Evolutionary conservation across 257 asterid genomes (phyloP).

Genomic region (Hygrophila difformis): DNA sequence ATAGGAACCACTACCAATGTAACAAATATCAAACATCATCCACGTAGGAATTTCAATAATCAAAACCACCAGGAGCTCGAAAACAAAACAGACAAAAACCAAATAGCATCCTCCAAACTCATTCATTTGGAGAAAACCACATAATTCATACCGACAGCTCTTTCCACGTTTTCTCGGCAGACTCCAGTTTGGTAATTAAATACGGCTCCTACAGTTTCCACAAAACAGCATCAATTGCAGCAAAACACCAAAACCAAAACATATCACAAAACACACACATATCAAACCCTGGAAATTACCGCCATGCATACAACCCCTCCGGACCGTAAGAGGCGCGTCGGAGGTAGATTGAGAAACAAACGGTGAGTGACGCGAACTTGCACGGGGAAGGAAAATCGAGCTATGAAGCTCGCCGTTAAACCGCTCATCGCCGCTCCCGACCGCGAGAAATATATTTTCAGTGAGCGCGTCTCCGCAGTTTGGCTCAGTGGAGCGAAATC

Average conservation of each 20-base stretch:
- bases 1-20: no score
- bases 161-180: slow-evolving; percentile 93
- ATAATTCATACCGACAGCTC: slow-evolving; percentile 69
- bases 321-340: slow-evolving; percentile 18
- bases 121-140: not conserved
- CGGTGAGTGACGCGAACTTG: slow-evolving; percentile 17
- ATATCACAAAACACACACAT: not conserved
- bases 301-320: slow-evolving; percentile 77
- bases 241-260: not conserved
- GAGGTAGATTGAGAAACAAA: slow-evolving; percentile 22
- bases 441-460: no score
- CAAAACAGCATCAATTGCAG: slow-evolving; percentile 15
- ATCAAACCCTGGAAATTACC: slow-evolving; percentile 29
- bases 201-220: slow-evolving; percentile 71
- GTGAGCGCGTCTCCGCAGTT: no score
- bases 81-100: slow-evolving; percentile 1
- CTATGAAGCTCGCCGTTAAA: slow-evolving; percentile 40
- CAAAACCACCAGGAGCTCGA: not conserved
- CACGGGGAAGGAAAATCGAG: slow-evolving; percentile 33
- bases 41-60: not conserved
- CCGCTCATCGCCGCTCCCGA: slow-evolving; percentile 43
- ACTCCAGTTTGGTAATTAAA: slow-evolving; percentile 76
- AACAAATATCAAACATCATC: no score
- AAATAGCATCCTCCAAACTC: slow-evolving; percentile 1
- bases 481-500: no score